Evolutionary conservation across 1,284 basidiomycete species (phyloP).

Genomic region (Veloporphyrellus conicus): DNA sequence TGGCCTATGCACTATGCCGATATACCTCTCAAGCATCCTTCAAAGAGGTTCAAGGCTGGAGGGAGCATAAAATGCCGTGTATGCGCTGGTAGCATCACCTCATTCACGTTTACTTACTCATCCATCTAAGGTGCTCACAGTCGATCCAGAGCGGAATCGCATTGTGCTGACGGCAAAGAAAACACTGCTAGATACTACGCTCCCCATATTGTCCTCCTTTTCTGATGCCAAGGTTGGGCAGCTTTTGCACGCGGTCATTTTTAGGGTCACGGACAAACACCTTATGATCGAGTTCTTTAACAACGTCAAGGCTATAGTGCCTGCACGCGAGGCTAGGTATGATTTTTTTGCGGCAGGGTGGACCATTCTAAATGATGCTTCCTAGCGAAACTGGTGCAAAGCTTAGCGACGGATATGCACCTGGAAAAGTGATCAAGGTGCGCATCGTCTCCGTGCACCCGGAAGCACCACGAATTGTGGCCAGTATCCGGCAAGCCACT

Average conservation of each 20-base stretch:
- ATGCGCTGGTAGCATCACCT: conserved; percentile 26
- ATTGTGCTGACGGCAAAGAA: conserved; percentile 91
- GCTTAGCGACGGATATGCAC: conserved; percentile 65
- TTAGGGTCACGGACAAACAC: conserved; percentile 74
- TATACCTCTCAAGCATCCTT: conserved; percentile 86
- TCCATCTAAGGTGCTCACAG: conserved; percentile 67
- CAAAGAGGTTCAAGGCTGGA: conserved; percentile 87
- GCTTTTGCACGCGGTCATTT: conserved; percentile 81
- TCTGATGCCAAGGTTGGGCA: conserved; percentile 71
- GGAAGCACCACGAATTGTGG: conserved; percentile 66
- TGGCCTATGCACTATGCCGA: conserved; percentile 97
- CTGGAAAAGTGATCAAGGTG: conserved; percentile 85
- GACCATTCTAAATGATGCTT: background rate
- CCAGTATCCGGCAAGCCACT: conserved; percentile 83
- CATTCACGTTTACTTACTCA: conserved; percentile 11
- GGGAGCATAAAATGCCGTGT: conserved; percentile 83
- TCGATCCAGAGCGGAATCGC: conserved; percentile 79
- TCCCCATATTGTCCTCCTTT: conserved; percentile 65
- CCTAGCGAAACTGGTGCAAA: conserved; percentile 40
- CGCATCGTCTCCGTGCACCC: conserved; percentile 73
- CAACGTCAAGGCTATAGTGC: conserved; percentile 80
- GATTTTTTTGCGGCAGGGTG: conserved; percentile 16
- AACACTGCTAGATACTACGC: conserved; percentile 76
- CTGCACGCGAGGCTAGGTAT: conserved; percentile 77
- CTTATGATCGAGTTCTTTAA: conserved; percentile 90